A percentile compares a stretch with the other conserved stretches of the same genome.
phyloP scores from a whole-genome alignment of 345 rosid species.

The Ailanthus altissimus region DNA sequence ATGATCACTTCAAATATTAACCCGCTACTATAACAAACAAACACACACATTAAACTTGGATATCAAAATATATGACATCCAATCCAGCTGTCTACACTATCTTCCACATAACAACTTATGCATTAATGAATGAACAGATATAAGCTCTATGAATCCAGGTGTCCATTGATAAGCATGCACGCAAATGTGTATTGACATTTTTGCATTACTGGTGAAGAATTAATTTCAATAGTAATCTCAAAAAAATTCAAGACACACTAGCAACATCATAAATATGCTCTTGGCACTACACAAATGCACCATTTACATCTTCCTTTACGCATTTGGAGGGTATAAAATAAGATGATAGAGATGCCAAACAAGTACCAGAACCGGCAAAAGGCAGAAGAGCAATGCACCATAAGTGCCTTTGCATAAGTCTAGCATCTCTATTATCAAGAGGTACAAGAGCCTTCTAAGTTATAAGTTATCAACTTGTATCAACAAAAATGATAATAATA shows the following conservation, averaged over 20 bases:
- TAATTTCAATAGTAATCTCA: not conserved
- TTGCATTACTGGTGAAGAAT: not conserved
- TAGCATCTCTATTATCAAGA: not conserved
- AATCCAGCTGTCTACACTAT: not conserved
- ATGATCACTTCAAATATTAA: not conserved
- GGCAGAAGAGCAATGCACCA: not conserved
- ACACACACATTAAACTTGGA: not conserved
- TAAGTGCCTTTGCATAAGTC: not conserved
- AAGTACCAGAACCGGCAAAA: not conserved
- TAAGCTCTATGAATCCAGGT: not conserved
- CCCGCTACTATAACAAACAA: not conserved
- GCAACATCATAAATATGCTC: not conserved
- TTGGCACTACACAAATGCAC: not conserved
- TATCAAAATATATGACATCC: not conserved
- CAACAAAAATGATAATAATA: too few relatives aligned
- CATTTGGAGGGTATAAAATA: not conserved
- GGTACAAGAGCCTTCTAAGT: not conserved
- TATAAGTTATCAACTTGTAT: not conserved
- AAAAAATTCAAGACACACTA: not conserved
- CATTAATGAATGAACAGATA: not conserved
- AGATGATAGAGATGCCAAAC: not conserved
- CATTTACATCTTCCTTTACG: not conserved
- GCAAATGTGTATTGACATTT: not conserved
- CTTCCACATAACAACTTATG: not conserved
- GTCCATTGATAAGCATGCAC: not conserved